Evolutionary conservation across 2,329 filamentous ascomycete genomes (phyloP).

Genomic region (Pyrenophora seminiperda): DNA sequence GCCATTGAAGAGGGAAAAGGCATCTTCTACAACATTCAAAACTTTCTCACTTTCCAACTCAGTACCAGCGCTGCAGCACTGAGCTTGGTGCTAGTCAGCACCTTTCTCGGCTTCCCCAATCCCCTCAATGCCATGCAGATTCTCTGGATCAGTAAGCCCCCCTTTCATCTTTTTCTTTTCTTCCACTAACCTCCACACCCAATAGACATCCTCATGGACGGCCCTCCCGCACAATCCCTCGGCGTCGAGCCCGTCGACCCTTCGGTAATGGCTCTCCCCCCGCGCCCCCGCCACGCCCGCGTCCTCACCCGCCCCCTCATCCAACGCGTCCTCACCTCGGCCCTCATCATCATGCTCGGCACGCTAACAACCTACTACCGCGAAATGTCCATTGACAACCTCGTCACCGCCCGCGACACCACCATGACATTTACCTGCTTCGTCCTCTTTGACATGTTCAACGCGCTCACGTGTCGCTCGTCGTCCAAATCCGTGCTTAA

Average conservation of each 20-base stretch:
- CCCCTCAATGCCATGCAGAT: constrained; percentile 99
- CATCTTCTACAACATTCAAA: constrained; percentile 99
- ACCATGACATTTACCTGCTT: constrained; percentile 99
- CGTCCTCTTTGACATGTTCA: constrained; percentile 99
- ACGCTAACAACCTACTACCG: constrained; percentile 89
- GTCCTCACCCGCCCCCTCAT: constrained; percentile 87
- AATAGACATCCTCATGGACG: constrained; percentile 98
- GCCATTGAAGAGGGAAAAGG: constrained; percentile 99
- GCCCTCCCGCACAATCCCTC: constrained; percentile 93
- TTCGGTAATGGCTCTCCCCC: constrained; percentile 89
- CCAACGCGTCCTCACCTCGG: constrained; percentile 83
- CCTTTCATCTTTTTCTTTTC: neutral
- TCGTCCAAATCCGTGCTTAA: constrained; percentile 87
- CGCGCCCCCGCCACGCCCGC: constrained; percentile 82
- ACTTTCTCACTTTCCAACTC: constrained; percentile 97
- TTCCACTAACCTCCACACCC: constrained; percentile 21
- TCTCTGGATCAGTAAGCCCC: constrained; percentile 91
- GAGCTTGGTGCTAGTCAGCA: constrained; percentile 89
- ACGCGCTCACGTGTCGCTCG: constrained; percentile 89
- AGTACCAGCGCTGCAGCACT: constrained; percentile 95
- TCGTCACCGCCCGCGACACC: constrained; percentile 89
- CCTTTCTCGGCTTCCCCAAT: constrained; percentile 89
- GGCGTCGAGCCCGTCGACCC: constrained; percentile 95
- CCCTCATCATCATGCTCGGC: constrained; percentile 86
- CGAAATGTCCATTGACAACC: constrained; percentile 84